Conservation (phyloP, 2,329 filamentous ascomycete species). For the Ophiostoma sp. region DNA sequence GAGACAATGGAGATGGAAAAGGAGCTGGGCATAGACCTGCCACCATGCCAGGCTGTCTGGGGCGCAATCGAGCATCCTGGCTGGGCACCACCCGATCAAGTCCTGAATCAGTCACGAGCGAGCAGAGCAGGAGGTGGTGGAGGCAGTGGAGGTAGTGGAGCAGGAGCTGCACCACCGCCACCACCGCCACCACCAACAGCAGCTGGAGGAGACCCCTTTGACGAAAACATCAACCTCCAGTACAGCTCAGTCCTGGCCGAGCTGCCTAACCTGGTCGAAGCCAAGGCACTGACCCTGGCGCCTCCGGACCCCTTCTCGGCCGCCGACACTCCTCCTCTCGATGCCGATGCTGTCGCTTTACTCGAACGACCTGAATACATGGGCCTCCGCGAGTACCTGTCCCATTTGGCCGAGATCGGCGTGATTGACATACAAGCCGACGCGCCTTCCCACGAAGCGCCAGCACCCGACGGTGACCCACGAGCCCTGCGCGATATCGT, state of each 20-base stretch:
- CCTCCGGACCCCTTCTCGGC: slow-evolving; percentile 52
- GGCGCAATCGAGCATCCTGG: slow-evolving; percentile 81
- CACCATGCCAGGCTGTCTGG: slow-evolving; percentile 63
- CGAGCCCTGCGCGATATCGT: slow-evolving; percentile 37
- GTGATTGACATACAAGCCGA: slow-evolving; percentile 50
- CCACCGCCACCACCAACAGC: not conserved
- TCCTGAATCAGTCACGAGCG: not conserved
- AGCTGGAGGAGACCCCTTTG: slow-evolving; percentile 26
- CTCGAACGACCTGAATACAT: slow-evolving; percentile 70
- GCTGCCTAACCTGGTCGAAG: slow-evolving; percentile 86
- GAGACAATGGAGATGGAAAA: slow-evolving; percentile 31
- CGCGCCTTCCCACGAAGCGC: not conserved
- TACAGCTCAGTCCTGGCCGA: slow-evolving; percentile 80
- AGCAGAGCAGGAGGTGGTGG: not conserved
- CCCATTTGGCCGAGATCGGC: slow-evolving; percentile 66
- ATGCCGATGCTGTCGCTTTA: slow-evolving; percentile 67
- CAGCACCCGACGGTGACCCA: not conserved
- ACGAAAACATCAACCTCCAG: slow-evolving; percentile 76
- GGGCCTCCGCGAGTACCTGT: slow-evolving; percentile 77
- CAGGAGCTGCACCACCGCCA: not conserved
- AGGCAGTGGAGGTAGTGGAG: not conserved
- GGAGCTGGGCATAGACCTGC: slow-evolving; percentile 49
- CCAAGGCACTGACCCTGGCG: slow-evolving; percentile 84
- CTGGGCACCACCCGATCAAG: slow-evolving; percentile 73
- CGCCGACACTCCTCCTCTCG: slow-evolving; percentile 51